Base-by-base conservation (phyloP, 1,284 basidiomycete species). In the Puccinia brachypodii region DNA sequence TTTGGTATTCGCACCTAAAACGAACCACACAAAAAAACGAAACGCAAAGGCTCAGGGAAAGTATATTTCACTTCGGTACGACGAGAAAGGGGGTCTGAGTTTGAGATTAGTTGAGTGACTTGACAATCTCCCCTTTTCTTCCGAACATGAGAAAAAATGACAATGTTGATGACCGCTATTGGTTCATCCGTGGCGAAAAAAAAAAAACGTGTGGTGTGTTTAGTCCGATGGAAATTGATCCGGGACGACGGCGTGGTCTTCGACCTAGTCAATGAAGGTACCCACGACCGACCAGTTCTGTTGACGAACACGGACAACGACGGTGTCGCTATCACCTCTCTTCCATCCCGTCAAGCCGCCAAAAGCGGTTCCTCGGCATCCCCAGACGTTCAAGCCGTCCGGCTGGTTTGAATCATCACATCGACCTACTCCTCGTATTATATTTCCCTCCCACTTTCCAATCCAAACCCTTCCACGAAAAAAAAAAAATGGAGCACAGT, bases 161-260 rank as follows among this genome's bases (percentile, higher is more conserved):
- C 60, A 53, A 53, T 53, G 13, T 53, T 53, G n/a, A 13, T 53
- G 50, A 53, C 22, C 22, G 25, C 31, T 64, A 16, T 9, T 64
- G 22, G 13, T 64, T 64, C 60, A n/a, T n/a, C n/a, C n/a, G n/a
- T n/a, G n/a, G n/a, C n/a, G n/a, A n/a, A n/a, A n/a, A n/a, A n/a
- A n/a, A n/a, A n/a, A n/a, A n/a, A n/a, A n/a, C n/a, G n/a, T n/a
- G n/a, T n/a, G n/a, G n/a, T n/a, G n/a, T n/a, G 14, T 40, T 71
- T 79, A 79, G 76, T 80, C 22, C 78, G 78, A 25, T 80, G 78
- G 78, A 80, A 73, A 60, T 60, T 80, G 28, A 80, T 80, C 36
- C 68, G 78, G 73, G 78, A 80, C 60, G 78, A 80, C 38, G 78
- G 78, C 3, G n/a, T 56, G 40, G 31, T 80, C 13, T 25, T 80